A percentile compares a stretch with the other conserved stretches of the same genome.
phyloP scores from a whole-genome alignment of 2,329 filamentous ascomycete species.

The Fusarium cyanostomum region DNA sequence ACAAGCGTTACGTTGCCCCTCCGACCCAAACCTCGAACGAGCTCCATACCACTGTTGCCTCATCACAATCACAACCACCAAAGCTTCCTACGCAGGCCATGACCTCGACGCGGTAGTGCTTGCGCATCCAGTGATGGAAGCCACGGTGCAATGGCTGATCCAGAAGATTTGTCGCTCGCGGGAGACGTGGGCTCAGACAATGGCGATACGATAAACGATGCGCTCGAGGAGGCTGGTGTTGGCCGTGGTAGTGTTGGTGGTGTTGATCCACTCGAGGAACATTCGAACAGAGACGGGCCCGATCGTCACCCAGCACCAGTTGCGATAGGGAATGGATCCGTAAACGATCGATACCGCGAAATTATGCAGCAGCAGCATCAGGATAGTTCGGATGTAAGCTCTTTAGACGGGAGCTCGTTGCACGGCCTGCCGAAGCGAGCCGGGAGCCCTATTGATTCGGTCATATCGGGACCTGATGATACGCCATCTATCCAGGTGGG shows the following conservation, averaged over 20 bases:
- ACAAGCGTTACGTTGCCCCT: constrained; percentile 26
- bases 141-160: constrained; percentile 58
- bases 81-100: constrained; percentile 41
- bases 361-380: constrained; percentile 56
- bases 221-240: constrained; percentile 21
- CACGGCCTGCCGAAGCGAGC: constrained; percentile 63
- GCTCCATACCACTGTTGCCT: constrained; percentile 37
- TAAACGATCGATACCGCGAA: constrained; percentile 56
- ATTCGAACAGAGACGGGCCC: constrained; percentile 23
- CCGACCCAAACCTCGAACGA: constrained; percentile 29
- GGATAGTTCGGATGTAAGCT: constrained; percentile 62
- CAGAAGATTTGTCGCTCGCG: constrained; percentile 55
- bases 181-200: constrained; percentile 54
- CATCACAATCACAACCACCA: constrained; percentile 33
- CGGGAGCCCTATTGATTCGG: constrained; percentile 74
- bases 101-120: constrained; percentile 40
- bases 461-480: constrained; percentile 81
- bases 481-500: constrained; percentile 83
- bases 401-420: constrained; percentile 56
- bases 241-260: constrained; percentile 32
- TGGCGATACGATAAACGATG: constrained; percentile 50
- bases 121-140: constrained; percentile 51
- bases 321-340: constrained; percentile 37
- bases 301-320: constrained; percentile 32
- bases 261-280: constrained; percentile 16